Evolutionary conservation across 2,329 filamentous ascomycete species (phyloP), one percentile per base, ranked within the genome.

Genomic region (Hymenoscyphus albidus): DNA sequence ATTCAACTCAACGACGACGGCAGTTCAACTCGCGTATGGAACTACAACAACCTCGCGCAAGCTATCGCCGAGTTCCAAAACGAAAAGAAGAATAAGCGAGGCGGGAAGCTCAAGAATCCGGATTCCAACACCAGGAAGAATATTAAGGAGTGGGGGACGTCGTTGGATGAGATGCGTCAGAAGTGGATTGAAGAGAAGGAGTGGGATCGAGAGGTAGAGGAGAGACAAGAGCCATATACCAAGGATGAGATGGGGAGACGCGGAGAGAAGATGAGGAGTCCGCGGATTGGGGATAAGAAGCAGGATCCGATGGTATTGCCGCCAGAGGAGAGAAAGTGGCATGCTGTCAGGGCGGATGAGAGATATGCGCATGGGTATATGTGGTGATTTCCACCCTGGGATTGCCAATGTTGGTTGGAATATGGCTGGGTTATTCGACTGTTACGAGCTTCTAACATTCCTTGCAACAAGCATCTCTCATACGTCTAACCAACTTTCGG

Each of bases 191-290:
- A n/a, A 27, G 14, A 38, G 14, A n/a, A 38, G 14, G 55, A 31
- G 14, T 57, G 32, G 14, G 55, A 57, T 22, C 55, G 18, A 0
- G 55, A 57, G 32, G 14, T 12, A 3, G n/a, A 64, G 16, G 65
- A 65, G 18, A n/a, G 61, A 1, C 67, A 68, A 22, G 27, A 3
- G 3, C 59, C 63, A 2, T 10, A 54, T 1, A 62, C 59, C 1
- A 6, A 44, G 4, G 10, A 40, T 18, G 65, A 64, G 32, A 1
- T 5, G 7, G 61, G 31, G 5, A 56, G 35, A 27, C 32, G 18
- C 0, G 62, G 65, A 4, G 10, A 12, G 0, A 18, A 13, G 1
- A 22, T 16, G 7, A 58, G 65, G 48, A 58, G 55, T 27, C 67
- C 67, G 1, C 5, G 35, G 1, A 61, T 67, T 5, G 14, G 13